Evolutionary conservation across 1,284 basidiomycete genomes (phyloP).

Genomic region (Fomitopsis pinicola): DNA sequence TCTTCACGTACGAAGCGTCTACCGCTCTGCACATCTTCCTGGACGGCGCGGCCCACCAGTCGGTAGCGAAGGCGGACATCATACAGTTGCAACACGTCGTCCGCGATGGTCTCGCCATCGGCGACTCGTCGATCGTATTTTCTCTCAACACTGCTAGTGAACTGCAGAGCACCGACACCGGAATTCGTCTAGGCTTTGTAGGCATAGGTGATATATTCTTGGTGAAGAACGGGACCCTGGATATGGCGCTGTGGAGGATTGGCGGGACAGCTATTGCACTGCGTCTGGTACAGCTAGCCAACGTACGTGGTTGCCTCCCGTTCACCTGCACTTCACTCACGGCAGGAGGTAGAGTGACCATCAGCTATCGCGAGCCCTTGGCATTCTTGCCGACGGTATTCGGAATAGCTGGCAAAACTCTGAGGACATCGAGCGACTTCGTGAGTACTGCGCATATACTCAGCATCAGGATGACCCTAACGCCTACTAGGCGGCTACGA

Average conservation of each 20-base stretch:
- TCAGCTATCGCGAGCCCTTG: constrained; percentile 68
- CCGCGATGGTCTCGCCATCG: constrained; percentile 46
- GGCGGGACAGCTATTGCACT: constrained; percentile 80
- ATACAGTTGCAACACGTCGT: constrained; percentile 47
- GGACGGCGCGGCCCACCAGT: constrained; percentile 23
- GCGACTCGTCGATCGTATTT: constrained; percentile 46
- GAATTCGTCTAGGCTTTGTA: constrained; percentile 23
- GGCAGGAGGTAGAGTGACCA: constrained; percentile 51
- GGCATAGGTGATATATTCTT: constrained; percentile 59
- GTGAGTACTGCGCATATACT: constrained; percentile 37
- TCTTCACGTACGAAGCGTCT: constrained; percentile 74
- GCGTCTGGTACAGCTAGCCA: constrained; percentile 75
- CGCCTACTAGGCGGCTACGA: constrained; percentile 79
- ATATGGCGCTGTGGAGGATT: constrained; percentile 77
- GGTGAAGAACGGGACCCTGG: constrained; percentile 60
- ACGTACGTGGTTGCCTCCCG: constrained; percentile 36
- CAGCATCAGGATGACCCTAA: not conserved
- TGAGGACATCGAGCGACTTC: constrained; percentile 85
- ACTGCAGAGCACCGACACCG: constrained; percentile 10
- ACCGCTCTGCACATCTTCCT: constrained; percentile 75
- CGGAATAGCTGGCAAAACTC: constrained; percentile 88
- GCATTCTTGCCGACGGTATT: constrained; percentile 74
- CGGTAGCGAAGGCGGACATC: constrained; percentile 23
- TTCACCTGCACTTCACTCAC: not conserved
- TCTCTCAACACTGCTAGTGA: constrained; percentile 37